Conservation (phyloP, 176 grass and related monocot genomes). For the Avena sativa region DNA sequence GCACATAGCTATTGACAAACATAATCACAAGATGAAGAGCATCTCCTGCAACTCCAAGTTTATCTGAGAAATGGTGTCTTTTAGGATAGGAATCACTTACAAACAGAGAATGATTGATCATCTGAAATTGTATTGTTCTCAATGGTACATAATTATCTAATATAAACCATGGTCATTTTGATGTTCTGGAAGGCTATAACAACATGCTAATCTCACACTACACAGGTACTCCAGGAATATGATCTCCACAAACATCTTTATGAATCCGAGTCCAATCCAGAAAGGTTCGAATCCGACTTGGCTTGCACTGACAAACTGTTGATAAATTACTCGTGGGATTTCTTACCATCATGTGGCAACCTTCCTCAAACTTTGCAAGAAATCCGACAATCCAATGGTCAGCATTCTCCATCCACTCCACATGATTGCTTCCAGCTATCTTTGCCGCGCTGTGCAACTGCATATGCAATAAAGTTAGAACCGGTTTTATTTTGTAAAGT, state of each 20-base stretch:
- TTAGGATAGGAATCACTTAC: neutral
- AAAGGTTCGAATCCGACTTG: constrained; percentile 48
- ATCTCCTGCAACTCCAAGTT: neutral
- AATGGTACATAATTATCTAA: constrained; percentile 30
- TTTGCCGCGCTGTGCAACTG: constrained; percentile 53
- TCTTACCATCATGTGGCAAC: constrained; percentile 91
- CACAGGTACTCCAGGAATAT: constrained; percentile 17
- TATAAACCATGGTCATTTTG: constrained; percentile 37
- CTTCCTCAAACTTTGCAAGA: constrained; percentile 92
- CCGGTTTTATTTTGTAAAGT: neutral
- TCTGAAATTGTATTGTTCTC: constrained; percentile 17
- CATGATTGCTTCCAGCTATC: constrained; percentile 66
- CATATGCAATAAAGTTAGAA: neutral
- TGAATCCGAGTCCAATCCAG: constrained; percentile 38
- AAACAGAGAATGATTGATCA: neutral
- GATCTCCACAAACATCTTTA: constrained; percentile 14
- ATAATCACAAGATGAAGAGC: constrained; percentile 1
- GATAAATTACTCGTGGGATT: neutral
- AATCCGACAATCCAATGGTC: constrained; percentile 88
- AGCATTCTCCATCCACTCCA: constrained; percentile 93
- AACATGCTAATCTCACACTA: constrained; percentile 40
- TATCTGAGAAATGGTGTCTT: neutral
- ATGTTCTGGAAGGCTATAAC: constrained; percentile 25
- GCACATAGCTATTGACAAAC: neutral
- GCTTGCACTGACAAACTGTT: neutral